phyloP scores from a whole-genome alignment of 257 asterid genomes.

The Vinca minor region DNA sequence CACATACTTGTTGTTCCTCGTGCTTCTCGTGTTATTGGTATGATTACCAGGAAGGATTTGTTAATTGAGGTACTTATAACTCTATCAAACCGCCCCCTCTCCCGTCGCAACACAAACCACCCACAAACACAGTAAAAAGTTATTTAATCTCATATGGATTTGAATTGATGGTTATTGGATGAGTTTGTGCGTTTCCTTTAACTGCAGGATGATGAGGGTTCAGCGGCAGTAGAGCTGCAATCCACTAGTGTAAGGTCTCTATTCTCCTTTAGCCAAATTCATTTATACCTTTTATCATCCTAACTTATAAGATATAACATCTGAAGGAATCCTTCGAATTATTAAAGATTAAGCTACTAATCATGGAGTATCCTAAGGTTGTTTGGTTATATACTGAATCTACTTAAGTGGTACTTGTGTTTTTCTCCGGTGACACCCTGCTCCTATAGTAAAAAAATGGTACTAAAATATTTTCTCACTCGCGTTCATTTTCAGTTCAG shows the following conservation, averaged over 20 bases:
- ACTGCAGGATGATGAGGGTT: conserved; percentile 67
- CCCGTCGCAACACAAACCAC: background rate
- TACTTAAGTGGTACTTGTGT: too few species aligned
- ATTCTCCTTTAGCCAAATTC: conserved; percentile 34
- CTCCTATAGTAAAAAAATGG: background rate
- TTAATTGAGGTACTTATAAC: conserved; percentile 67
- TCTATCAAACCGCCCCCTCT: conserved; percentile 14
- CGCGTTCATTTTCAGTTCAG: too few species aligned
- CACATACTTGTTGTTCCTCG: conserved; percentile 94
- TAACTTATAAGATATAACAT: too few species aligned
- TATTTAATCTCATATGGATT: background rate
- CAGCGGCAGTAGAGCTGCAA: conserved; percentile 69
- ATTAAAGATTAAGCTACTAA: too few species aligned
- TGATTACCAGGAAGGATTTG: conserved; percentile 84
- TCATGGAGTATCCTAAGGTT: too few species aligned
- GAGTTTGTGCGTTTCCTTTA: conserved; percentile 4
- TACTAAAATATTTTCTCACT: background rate
- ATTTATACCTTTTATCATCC: too few species aligned
- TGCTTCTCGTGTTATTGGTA: conserved; percentile 91
- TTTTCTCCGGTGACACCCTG: too few species aligned
- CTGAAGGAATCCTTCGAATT: too few species aligned
- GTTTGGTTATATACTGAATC: too few species aligned
- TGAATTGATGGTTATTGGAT: conserved; percentile 7
- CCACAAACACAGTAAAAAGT: background rate
- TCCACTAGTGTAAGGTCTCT: conserved; percentile 99